Conservation (phyloP, 768 basidiomycete species). For the Guyanaporus albipodus region DNA sequence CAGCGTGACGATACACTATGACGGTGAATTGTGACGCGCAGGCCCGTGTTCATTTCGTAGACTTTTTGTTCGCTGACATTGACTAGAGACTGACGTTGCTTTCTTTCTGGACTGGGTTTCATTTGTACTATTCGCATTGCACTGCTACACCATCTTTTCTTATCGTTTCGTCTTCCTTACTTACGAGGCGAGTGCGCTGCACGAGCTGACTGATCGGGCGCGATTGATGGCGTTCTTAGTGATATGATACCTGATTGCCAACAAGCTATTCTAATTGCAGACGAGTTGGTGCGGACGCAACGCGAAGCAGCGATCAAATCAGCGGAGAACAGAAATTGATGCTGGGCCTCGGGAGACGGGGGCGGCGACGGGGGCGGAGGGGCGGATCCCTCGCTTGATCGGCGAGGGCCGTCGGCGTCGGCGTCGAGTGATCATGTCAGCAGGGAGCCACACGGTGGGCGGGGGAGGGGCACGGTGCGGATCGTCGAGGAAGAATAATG, state of each 20-base stretch:
- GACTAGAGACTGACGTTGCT: slow-evolving; percentile 21
- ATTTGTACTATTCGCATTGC: slow-evolving; percentile 35
- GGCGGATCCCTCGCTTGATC: slow-evolving; percentile 13
- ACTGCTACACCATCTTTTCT: slow-evolving; percentile 19
- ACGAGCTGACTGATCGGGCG: slow-evolving; percentile 19
- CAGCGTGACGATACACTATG: slow-evolving; percentile 85
- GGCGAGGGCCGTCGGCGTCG: slow-evolving; percentile 15
- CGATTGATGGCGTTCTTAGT: slow-evolving; percentile 23
- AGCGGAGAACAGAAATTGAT: slow-evolving; percentile 21
- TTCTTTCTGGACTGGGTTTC: slow-evolving; percentile 24
- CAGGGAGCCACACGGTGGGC: slow-evolving; percentile 13
- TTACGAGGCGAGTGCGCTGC: slow-evolving; percentile 17
- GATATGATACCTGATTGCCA: slow-evolving; percentile 30
- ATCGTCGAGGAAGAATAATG: slow-evolving; percentile 24
- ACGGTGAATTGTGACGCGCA: slow-evolving; percentile 51
- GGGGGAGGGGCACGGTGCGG: slow-evolving; percentile 25
- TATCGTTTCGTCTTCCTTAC: slow-evolving; percentile 21
- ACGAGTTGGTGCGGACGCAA: slow-evolving; percentile 1
- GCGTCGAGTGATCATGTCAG: slow-evolving; percentile 25
- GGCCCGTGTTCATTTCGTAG: slow-evolving; percentile 1
- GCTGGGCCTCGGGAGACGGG: slow-evolving; percentile 14
- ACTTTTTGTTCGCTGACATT: slow-evolving; percentile 5
- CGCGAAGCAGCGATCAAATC: slow-evolving; percentile 10
- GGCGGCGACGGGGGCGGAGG: slow-evolving; percentile 20
- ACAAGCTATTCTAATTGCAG: slow-evolving; percentile 29